Conservation (phyloP, 1,284 basidiomycete species). For the Mycena citricolor region DNA sequence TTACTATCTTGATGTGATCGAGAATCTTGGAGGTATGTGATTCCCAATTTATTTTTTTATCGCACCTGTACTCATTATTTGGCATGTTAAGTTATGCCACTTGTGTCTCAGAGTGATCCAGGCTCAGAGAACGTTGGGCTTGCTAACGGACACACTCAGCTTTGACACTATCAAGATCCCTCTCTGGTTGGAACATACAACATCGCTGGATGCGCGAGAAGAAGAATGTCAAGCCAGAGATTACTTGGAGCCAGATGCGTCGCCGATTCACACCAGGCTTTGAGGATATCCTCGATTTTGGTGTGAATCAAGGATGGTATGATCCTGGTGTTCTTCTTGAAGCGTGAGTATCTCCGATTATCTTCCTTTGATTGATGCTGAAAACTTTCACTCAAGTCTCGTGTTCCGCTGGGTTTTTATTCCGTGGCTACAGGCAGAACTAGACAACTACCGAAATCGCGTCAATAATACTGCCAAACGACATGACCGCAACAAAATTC, state of each 20-base stretch:
- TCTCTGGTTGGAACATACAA: conserved; percentile 30
- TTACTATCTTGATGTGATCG: conserved; percentile 31
- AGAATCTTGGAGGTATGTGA: conserved; percentile 21
- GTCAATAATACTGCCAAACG: conserved; percentile 29
- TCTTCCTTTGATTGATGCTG: neutral
- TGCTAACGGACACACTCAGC: conserved; percentile 32
- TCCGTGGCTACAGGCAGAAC: conserved; percentile 38
- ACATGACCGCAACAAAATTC: conserved; percentile 31
- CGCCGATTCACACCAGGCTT: conserved; percentile 30
- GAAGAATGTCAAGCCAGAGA: conserved; percentile 32
- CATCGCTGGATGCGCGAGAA: conserved; percentile 30
- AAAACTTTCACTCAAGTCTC: conserved; percentile 26
- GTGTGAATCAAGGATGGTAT: conserved; percentile 33
- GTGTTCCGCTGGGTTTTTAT: conserved; percentile 39
- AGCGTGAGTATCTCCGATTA: conserved; percentile 29
- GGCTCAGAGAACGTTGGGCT: conserved; percentile 33
- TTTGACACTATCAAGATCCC: conserved; percentile 31
- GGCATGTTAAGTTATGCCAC: conserved; percentile 22
- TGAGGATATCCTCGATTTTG: conserved; percentile 31
- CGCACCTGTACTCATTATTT: neutral
- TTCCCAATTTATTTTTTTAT: conserved; percentile 9
- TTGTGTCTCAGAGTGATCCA: conserved; percentile 35
- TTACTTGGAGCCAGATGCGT: conserved; percentile 27
- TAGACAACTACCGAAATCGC: conserved; percentile 28
- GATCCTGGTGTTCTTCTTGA: conserved; percentile 30